These are phyloP conservation scores for Pseudogymnoascus sp. DNA, from an alignment of 2,329 filamentous ascomycete species.

Conservation along the genomic window DNA sequence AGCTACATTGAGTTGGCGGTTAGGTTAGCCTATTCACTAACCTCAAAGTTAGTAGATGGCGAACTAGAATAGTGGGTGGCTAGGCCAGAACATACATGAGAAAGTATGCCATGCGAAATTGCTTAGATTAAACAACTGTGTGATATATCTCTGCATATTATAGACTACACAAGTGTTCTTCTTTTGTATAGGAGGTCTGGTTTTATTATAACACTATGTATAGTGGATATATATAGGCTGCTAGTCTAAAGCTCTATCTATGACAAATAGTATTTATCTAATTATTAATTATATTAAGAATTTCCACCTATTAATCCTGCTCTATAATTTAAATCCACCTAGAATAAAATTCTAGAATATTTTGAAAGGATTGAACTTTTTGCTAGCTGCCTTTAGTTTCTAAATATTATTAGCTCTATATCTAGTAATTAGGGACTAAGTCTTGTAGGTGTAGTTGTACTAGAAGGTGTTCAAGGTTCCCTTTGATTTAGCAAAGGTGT, in stretches of 20 bases:
- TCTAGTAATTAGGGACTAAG: conserved; percentile 34
- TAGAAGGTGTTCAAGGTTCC: conserved; percentile 12
- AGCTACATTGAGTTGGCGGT: no score
- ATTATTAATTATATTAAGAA: not conserved
- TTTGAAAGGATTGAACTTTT: conserved; percentile 32
- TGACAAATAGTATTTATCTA: not conserved
- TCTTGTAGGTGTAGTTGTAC: conserved; percentile 40
- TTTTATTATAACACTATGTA: not conserved
- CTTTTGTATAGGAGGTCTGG: not conserved
- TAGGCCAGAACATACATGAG: no score
- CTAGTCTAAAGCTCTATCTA: not conserved
- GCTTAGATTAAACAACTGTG: no score
- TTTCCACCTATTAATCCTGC: not conserved
- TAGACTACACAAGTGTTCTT: not conserved
- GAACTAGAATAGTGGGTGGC: no score
- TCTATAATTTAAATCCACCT: conserved; percentile 15
- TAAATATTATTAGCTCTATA: conserved; percentile 36
- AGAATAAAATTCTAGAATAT: conserved; percentile 29
- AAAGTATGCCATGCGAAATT: no score
- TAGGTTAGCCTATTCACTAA: no score
- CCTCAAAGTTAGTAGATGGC: no score
- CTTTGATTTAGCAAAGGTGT: not conserved
- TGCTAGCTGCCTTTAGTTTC: conserved; percentile 26
- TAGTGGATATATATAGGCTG: not conserved
- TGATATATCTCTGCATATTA: no score